Evolutionary conservation across 1,284 basidiomycete genomes (phyloP), one percentile per base, ranked within the genome.

Genomic region (Melanopsichium pennsylvanicum): DNA sequence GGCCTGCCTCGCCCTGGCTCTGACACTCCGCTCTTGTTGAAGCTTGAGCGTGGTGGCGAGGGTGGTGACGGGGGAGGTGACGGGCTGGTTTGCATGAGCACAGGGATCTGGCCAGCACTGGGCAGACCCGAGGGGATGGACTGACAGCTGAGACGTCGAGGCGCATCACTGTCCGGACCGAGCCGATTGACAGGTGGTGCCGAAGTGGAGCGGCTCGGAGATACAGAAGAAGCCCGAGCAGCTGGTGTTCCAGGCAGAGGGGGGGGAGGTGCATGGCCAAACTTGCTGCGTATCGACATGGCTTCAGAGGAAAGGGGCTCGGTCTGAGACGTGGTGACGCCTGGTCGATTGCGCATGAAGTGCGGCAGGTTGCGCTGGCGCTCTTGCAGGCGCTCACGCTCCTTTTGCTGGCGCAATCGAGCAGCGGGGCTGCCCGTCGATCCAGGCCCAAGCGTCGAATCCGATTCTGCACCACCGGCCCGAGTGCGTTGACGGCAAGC

Each of bases 241-340:
- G 39, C 22, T 22, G 61, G 43, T 21, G 38, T 31, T 15, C 67
- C 67, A 5, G 67, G 67, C 33, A 70, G 46, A 16, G 67, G 67
- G 4, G 67, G 67, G 4, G 67, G 67, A 21, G 67, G 67, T 21
- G 67, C 61, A 5, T 66, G 52, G 16, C 67, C 67, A 36, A 70
- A 70, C 39, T 66, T 70, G 57, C 42, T 56, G 15, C 67, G 67
- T 18, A 70, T 51, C n/a, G 61, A 60, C n/a, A 67, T 25, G 8
- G 63, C 63, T 22, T 67, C 63, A 21, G 63, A 67, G 2, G 56
- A 52, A 16, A 57, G 39, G n/a, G 56, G 38, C 35, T 64, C 55
- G 12, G 55, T 37, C n/a, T 38, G 45, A 3, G 52, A 18, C 19
- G 40, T 21, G 13, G 33, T 16, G 3, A 38, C 26, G 26, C 52